Conservation (phyloP, 2,329 filamentous ascomycete genomes). For the Talaromyces marneffei region DNA sequence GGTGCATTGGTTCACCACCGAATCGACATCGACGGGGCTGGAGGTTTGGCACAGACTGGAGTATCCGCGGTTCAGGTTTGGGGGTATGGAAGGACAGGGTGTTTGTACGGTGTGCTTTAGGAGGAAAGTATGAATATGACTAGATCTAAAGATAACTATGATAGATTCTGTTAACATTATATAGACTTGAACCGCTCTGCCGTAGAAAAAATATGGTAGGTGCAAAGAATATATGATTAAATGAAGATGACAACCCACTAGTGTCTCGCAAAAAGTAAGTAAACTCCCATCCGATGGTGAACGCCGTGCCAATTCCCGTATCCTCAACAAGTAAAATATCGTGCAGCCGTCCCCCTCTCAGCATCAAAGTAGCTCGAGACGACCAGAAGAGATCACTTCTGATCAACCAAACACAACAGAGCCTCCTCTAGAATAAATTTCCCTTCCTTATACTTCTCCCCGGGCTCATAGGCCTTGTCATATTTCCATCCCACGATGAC, state of each 20-base stretch:
- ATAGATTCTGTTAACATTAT: neutral
- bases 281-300: neutral
- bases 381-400: conserved; percentile 10
- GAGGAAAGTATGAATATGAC: neutral
- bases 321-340: neutral
- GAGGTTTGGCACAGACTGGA: conserved; percentile 62
- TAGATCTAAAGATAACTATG: neutral
- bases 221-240: no score
- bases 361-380: no score
- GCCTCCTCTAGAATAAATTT: conserved; percentile 96
- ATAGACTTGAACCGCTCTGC: neutral
- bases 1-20: conserved; percentile 65
- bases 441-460: conserved; percentile 97
- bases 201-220: neutral
- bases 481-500: conserved; percentile 98
- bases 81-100: conserved; percentile 16
- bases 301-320: neutral
- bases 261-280: neutral
- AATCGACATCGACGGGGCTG: conserved; percentile 39
- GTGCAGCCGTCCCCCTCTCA: neutral
- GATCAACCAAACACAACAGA: conserved; percentile 60
- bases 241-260: neutral
- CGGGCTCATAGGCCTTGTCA: conserved; percentile 87
- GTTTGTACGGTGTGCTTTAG: conserved; percentile 18
- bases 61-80: conserved; percentile 65